These are phyloP conservation scores for Blastomyces silverae DNA, from an alignment of 2,329 filamentous ascomycete species.

Conservation along the genomic window DNA sequence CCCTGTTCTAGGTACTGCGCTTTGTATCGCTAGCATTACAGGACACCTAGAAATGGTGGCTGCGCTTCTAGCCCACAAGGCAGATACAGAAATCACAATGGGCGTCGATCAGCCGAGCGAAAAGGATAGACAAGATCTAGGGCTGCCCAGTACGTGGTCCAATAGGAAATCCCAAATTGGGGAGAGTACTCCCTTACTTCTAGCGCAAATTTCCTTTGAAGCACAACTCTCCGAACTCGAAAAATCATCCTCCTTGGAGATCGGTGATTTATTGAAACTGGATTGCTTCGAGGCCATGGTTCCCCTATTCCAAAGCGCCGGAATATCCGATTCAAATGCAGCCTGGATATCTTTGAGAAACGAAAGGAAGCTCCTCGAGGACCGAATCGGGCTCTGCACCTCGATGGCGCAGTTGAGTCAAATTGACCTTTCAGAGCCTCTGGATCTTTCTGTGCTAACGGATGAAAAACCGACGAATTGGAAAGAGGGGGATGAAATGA, in stretches of 20 bases:
- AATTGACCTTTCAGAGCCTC: background rate
- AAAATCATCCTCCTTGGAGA: background rate
- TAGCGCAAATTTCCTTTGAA: background rate
- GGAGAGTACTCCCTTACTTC: conserved; percentile 1
- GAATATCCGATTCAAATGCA: background rate
- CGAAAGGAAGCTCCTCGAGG: background rate
- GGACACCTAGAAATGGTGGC: conserved; percentile 1
- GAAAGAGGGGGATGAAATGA: conserved; percentile 12
- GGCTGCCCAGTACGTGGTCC: background rate
- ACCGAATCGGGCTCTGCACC: conserved; percentile 3
- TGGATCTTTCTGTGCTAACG: conserved; percentile 9
- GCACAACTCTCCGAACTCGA: background rate
- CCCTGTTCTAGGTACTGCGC: conserved; percentile 4
- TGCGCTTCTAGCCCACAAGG: conserved; percentile 4
- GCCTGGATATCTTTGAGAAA: background rate
- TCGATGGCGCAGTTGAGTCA: background rate
- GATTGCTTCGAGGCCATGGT: conserved; percentile 1
- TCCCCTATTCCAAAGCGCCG: background rate
- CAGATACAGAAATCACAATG: conserved; percentile 1
- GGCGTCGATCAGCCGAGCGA: background rate
- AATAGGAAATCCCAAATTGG: background rate
- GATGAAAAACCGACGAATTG: conserved; percentile 7
- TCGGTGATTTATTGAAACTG: background rate
- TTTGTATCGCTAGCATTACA: conserved; percentile 5
- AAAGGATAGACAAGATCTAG: background rate